phyloP scores from a whole-genome alignment of 768 basidiomycete genomes.

The Pholiota microspora region DNA sequence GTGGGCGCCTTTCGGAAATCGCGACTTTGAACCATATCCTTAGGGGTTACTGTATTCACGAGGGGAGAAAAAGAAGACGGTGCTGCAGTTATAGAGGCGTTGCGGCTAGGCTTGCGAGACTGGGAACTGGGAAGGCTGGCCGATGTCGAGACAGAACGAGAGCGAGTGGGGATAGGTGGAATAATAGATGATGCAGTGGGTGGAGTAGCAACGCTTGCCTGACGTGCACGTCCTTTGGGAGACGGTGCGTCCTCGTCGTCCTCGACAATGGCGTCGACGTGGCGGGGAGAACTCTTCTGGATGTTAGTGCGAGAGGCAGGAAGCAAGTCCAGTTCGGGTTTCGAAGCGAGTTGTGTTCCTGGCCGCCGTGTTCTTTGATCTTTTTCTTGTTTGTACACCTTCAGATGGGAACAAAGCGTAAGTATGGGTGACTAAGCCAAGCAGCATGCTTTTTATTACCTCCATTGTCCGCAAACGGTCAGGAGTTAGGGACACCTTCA shows the following conservation, averaged over 20 bases:
- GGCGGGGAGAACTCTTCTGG: constrained; percentile 45
- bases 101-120: constrained; percentile 27
- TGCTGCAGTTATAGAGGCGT: constrained; percentile 29
- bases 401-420: constrained; percentile 26
- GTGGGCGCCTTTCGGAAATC: constrained; percentile 22
- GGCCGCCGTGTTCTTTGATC: constrained; percentile 43
- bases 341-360: constrained; percentile 30
- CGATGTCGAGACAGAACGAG: constrained; percentile 42
- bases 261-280: constrained; percentile 65
- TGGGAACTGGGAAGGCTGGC: constrained; percentile 25
- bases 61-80: constrained; percentile 22
- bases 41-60: constrained; percentile 17
- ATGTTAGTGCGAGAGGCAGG: constrained; percentile 29
- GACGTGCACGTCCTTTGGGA: constrained; percentile 41
- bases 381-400: constrained; percentile 79
- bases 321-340: constrained; percentile 32
- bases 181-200: constrained; percentile 30
- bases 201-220: constrained; percentile 42
- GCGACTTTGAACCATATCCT: constrained; percentile 28
- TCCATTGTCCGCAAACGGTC: constrained; percentile 93
- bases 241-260: constrained; percentile 53
- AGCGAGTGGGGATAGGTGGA: constrained; percentile 29
- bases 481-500: constrained; percentile 95
- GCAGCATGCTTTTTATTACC: constrained; percentile 53
- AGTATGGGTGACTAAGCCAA: constrained; percentile 32